Conservation (phyloP, 345 rosid genomes). For the Cardamine chenopodiifolia region DNA sequence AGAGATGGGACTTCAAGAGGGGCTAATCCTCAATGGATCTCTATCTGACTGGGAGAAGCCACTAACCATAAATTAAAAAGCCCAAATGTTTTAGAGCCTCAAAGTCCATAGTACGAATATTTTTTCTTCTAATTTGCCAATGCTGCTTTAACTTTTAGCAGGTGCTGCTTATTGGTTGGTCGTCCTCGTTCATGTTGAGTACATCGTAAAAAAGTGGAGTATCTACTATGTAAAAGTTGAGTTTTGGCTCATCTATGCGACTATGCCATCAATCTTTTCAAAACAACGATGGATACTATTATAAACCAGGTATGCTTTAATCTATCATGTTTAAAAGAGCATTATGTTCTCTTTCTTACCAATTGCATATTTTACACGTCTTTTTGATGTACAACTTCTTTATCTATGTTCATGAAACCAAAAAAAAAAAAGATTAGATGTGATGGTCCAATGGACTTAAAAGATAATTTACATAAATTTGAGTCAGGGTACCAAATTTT, state of each 20-base stretch:
- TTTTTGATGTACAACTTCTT: neutral
- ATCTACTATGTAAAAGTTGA: neutral
- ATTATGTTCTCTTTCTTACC: neutral
- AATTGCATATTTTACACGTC: neutral
- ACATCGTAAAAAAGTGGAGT: neutral
- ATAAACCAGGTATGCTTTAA: neutral
- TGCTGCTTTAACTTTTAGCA: neutral
- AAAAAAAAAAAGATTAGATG: neutral
- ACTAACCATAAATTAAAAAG: neutral
- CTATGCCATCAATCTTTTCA: neutral
- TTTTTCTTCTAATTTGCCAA: neutral
- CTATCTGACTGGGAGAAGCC: neutral
- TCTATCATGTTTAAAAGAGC: neutral
- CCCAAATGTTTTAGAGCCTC: neutral
- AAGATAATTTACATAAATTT: neutral
- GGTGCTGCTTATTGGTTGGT: neutral
- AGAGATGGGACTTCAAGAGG: constrained; percentile 28
- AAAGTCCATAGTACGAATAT: neutral
- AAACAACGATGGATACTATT: neutral
- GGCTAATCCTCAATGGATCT: neutral
- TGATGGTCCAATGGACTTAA: neutral
- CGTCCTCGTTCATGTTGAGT: neutral
- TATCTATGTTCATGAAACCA: neutral
- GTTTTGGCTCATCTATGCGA: neutral
- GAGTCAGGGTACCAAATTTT: neutral